A percentile compares a stretch with the other conserved stretches of the same genome.
Evolutionary conservation across 1,284 basidiomycete genomes (phyloP).

Genomic region (Ustilago cynodontis): DNA sequence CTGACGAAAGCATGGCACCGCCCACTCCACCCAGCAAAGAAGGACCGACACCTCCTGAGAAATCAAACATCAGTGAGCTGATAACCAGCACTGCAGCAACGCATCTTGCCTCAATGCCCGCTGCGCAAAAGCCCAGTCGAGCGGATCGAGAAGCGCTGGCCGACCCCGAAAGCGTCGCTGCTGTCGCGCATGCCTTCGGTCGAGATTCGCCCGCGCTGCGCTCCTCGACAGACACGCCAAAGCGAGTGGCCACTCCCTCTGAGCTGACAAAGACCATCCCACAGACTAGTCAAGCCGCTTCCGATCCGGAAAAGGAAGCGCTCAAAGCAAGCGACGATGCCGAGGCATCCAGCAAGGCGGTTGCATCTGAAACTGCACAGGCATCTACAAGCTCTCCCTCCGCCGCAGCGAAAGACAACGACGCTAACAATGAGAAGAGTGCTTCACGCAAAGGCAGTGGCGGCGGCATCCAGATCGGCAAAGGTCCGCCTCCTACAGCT

Average conservation of each 20-base stretch:
- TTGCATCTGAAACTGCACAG: background rate
- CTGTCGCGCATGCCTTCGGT: slow-evolving; percentile 56
- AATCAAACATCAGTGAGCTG: background rate
- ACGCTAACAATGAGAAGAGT: background rate
- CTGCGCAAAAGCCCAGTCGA: slow-evolving; percentile 3
- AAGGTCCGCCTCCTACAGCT: slow-evolving; percentile 57
- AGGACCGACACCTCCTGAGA: slow-evolving; percentile 20
- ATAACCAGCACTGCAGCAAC: background rate
- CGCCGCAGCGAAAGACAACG: background rate
- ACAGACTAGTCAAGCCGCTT: background rate
- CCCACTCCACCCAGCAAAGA: slow-evolving; percentile 27
- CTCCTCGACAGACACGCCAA: slow-evolving; percentile 30
- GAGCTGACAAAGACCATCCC: background rate
- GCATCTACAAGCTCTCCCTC: background rate
- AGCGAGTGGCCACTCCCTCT: slow-evolving; percentile 23
- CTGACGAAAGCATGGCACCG: slow-evolving; percentile 12
- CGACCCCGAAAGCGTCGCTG: slow-evolving; percentile 48
- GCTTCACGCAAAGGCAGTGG: slow-evolving; percentile 19
- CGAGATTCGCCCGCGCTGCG: slow-evolving; percentile 41
- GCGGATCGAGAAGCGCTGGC: slow-evolving; percentile 35
- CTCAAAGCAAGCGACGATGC: background rate
- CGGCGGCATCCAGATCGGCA: slow-evolving; percentile 54
- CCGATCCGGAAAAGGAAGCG: slow-evolving; percentile 4
- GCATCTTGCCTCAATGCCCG: slow-evolving; percentile 13
- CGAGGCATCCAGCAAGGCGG: background rate